Conservation (phyloP, 208 protist genomes). For the Zelonia costaricensis region DNA sequence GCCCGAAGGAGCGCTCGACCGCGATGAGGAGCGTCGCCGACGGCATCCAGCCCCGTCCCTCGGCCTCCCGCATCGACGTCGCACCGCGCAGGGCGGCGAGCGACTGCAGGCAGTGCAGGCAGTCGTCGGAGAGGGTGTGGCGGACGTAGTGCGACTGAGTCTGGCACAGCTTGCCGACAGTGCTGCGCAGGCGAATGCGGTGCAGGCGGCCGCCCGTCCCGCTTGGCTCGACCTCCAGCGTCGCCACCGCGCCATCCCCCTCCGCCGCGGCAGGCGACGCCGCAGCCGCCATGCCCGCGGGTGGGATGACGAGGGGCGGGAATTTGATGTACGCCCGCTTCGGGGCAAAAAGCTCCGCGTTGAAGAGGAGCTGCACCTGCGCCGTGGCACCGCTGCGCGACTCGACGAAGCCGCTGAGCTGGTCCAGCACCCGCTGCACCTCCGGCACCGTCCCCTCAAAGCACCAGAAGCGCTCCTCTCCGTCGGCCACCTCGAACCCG, state of each 20-base stretch:
- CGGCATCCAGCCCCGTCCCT: constrained; percentile 66
- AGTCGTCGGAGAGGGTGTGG: constrained; percentile 69
- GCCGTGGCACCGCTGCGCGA: constrained; percentile 6
- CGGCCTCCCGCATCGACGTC: constrained; percentile 52
- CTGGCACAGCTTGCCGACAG: constrained; percentile 41
- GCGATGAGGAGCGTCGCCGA: constrained; percentile 74
- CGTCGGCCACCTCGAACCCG: constrained; percentile 89
- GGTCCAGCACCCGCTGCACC: constrained; percentile 58
- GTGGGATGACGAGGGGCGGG: constrained; percentile 79
- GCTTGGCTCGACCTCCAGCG: constrained; percentile 58
- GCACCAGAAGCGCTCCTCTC: constrained; percentile 64
- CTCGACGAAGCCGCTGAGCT: constrained; percentile 23
- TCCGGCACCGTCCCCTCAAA: constrained; percentile 76
- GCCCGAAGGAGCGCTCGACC: constrained; percentile 82
- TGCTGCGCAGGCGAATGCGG: constrained; percentile 71
- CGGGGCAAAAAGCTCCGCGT: constrained; percentile 80
- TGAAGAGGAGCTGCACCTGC: constrained; percentile 59
- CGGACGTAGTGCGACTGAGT: constrained; percentile 68
- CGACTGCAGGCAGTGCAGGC: constrained; percentile 62
- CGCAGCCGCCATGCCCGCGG: constrained; percentile 10
- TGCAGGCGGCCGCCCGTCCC: constrained; percentile 86
- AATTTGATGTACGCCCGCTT: constrained; percentile 63
- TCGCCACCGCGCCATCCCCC: background rate
- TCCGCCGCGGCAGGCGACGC: background rate
- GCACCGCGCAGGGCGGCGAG: constrained; percentile 44